Conservation (phyloP, 768 basidiomycete genomes). For the Gelatoporia subvermispora region DNA sequence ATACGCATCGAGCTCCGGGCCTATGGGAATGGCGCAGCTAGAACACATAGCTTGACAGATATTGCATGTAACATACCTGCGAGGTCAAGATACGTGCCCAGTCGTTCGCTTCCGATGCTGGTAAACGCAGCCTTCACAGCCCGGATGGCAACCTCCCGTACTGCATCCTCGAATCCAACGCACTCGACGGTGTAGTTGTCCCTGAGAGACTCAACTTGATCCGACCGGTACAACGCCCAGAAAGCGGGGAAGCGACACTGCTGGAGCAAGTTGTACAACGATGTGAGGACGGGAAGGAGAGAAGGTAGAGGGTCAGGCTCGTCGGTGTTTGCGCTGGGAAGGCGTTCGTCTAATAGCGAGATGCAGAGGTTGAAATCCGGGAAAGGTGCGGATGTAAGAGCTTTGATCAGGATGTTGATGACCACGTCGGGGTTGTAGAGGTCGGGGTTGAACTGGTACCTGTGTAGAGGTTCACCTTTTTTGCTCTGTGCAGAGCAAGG, state of each 20-base stretch:
- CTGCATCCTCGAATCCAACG: slow-evolving; percentile 77
- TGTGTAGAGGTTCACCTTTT: slow-evolving; percentile 26
- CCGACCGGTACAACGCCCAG: slow-evolving; percentile 73
- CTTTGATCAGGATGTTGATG: slow-evolving; percentile 91
- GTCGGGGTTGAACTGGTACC: slow-evolving; percentile 95
- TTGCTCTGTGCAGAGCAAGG: neutral
- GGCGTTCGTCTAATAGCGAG: slow-evolving; percentile 81
- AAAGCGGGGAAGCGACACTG: slow-evolving; percentile 87
- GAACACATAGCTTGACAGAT: neutral
- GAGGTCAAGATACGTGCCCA: slow-evolving; percentile 69
- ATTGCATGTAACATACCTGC: slow-evolving; percentile 36
- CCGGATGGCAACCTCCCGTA: slow-evolving; percentile 70
- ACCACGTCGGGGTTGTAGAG: slow-evolving; percentile 91
- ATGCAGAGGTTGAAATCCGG: slow-evolving; percentile 95
- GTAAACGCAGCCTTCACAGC: slow-evolving; percentile 79
- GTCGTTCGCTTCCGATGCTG: slow-evolving; percentile 59
- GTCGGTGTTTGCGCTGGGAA: slow-evolving; percentile 50
- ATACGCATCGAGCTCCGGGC: slow-evolving; percentile 52
- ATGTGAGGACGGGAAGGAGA: slow-evolving; percentile 63
- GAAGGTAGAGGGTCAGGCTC: slow-evolving; percentile 78
- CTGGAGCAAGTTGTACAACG: slow-evolving; percentile 65
- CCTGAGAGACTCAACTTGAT: slow-evolving; percentile 62
- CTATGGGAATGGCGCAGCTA: slow-evolving; percentile 26
- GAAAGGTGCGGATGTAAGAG: slow-evolving; percentile 76
- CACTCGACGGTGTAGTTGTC: slow-evolving; percentile 87